These are phyloP conservation scores for Sarocladium strictum DNA, from an alignment of 2,329 filamentous ascomycete species.

Conservation along the genomic window DNA sequence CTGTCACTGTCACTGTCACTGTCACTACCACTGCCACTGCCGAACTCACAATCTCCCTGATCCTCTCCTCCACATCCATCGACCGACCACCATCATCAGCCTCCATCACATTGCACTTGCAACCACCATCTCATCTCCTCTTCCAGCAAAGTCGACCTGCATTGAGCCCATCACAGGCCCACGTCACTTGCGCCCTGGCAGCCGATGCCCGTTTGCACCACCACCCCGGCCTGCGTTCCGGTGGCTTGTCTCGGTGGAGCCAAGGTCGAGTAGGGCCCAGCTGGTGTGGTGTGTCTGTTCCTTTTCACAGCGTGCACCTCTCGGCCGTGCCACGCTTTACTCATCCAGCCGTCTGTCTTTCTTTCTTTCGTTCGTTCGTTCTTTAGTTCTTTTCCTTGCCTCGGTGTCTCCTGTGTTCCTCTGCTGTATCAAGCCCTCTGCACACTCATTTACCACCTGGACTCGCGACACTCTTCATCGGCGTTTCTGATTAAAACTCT, in stretches of 20 bases:
- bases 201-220: background rate
- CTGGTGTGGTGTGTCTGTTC: no score
- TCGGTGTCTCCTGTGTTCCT: background rate
- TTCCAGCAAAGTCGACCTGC: background rate
- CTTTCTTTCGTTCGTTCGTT: background rate
- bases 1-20: no score
- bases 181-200: constrained; percentile 2
- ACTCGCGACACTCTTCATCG: background rate
- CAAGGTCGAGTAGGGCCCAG: background rate
- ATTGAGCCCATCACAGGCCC: background rate
- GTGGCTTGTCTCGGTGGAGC: constrained; percentile 7
- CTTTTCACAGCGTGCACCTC: no score
- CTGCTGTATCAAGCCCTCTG: background rate
- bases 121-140: background rate
- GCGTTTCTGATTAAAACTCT: no score
- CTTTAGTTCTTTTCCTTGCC: background rate
- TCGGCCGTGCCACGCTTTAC: no score
- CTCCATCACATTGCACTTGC: no score
- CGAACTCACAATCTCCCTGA: background rate
- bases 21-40: no score
- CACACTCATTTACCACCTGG: background rate
- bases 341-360: background rate
- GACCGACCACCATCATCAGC: background rate
- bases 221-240: constrained; percentile 5
- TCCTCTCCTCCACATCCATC: background rate